Conservation (phyloP, 805 yeast species). For the Cyberlindnera nakhonratchasimensis region DNA sequence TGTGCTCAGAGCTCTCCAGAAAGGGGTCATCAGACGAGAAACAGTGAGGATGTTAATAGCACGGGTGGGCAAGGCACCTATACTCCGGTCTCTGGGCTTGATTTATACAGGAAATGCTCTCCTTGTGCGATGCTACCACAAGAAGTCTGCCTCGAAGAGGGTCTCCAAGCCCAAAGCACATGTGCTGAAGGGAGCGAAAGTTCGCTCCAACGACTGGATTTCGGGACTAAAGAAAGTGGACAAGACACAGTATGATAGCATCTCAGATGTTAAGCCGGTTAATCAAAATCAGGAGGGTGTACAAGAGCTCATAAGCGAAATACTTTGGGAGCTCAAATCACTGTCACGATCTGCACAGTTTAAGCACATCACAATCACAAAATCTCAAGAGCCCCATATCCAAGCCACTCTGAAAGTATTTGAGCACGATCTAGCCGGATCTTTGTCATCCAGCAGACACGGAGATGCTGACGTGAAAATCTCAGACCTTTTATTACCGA, state of each 20-base stretch:
- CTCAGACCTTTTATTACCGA: constrained; percentile 5
- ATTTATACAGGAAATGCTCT: too few relatives aligned
- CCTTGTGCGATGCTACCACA: not conserved
- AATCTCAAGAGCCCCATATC: not conserved
- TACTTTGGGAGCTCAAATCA: constrained; percentile 1
- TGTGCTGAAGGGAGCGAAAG: not conserved
- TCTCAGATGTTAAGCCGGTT: not conserved
- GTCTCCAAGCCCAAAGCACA: not conserved
- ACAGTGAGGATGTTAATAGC: too few relatives aligned
- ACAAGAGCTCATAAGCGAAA: constrained; percentile 1
- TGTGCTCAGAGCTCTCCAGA: too few relatives aligned
- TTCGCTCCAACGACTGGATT: constrained; percentile 10
- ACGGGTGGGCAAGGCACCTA: too few relatives aligned
- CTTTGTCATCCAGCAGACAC: not conserved
- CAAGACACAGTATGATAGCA: not conserved
- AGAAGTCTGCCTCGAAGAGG: not conserved
- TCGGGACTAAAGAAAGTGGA: constrained; percentile 1
- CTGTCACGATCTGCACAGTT: not conserved
- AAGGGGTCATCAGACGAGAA: too few relatives aligned
- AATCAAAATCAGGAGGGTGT: not conserved
- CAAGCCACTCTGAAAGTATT: constrained; percentile 1
- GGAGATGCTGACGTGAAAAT: not conserved
- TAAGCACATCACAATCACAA: not conserved
- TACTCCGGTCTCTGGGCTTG: too few relatives aligned
- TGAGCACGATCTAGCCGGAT: constrained; percentile 10